Evolutionary conservation across 139 green algal species (phyloP).

Genomic region (Axilococcus clingmanii): DNA sequence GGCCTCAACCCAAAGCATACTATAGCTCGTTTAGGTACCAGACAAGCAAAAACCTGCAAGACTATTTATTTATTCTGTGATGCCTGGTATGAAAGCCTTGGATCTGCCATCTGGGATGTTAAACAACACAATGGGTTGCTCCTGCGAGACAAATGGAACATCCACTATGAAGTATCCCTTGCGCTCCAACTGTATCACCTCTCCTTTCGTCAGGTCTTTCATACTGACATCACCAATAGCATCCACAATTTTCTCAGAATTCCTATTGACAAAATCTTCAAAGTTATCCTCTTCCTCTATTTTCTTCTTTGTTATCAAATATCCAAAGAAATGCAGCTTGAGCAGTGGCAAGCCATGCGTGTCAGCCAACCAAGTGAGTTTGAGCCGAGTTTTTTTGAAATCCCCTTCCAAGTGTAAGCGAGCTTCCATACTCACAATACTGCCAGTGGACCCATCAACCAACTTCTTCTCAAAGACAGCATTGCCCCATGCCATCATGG

Average conservation of each 20-base stretch:
- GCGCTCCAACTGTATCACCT: slow-evolving; percentile 93
- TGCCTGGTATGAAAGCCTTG: too few relatives aligned
- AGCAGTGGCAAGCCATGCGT: slow-evolving; percentile 34
- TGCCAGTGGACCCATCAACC: not conserved
- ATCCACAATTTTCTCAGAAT: slow-evolving; percentile 30
- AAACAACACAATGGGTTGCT: slow-evolving; percentile 77
- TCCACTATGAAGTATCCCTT: slow-evolving; percentile 98
- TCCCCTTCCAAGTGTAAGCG: slow-evolving; percentile 79
- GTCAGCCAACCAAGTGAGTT: slow-evolving; percentile 92
- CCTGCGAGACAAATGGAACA: slow-evolving; percentile 27
- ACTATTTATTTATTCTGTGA: too few relatives aligned
- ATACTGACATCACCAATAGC: slow-evolving; percentile 93
- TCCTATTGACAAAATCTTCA: slow-evolving; percentile 54
- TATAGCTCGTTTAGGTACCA: too few relatives aligned
- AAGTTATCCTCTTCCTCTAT: slow-evolving; percentile 89
- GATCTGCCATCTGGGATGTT: slow-evolving; percentile 81
- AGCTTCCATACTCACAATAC: slow-evolving; percentile 13
- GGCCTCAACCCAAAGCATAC: too few relatives aligned
- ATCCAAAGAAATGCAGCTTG: slow-evolving; percentile 71
- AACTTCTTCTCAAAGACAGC: slow-evolving; percentile 52
- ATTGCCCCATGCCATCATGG: slow-evolving; percentile 99
- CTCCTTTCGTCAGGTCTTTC: slow-evolving; percentile 77
- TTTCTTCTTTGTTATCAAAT: slow-evolving; percentile 95
- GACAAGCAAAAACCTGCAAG: too few relatives aligned
- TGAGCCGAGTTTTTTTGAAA: slow-evolving; percentile 93